A percentile compares a stretch with the other conserved stretches of the same genome.
Evolutionary conservation across 441 rosid genomes (phyloP).

Genomic region (Populus tomentosa): DNA sequence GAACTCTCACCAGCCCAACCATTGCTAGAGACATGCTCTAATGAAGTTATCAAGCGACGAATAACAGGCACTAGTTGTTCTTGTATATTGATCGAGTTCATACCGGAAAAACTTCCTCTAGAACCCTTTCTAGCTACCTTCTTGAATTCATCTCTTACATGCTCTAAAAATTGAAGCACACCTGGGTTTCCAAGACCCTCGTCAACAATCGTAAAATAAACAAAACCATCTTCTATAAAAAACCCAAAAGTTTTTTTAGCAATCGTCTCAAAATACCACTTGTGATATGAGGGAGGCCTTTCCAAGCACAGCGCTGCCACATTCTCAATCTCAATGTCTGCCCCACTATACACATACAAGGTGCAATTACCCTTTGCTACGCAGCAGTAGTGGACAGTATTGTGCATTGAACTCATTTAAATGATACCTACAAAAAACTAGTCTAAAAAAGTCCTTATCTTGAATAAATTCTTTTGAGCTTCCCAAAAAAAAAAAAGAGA

Average conservation of each 20-base stretch:
- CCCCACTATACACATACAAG: conserved; percentile 45
- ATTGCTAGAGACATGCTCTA: conserved; percentile 47
- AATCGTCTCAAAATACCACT: conserved; percentile 74
- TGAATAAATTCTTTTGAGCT: neutral
- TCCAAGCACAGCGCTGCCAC: conserved; percentile 59
- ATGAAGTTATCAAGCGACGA: conserved; percentile 50
- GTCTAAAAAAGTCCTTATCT: neutral
- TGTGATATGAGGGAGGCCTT: conserved; percentile 63
- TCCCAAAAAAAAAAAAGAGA: neutral
- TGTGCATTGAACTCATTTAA: conserved; percentile 47
- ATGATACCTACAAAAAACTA: neutral
- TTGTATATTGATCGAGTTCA: conserved; percentile 40
- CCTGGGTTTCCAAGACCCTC: conserved; percentile 44
- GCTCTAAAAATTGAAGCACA: conserved; percentile 51
- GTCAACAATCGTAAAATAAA: conserved; percentile 63
- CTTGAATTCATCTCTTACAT: conserved; percentile 58
- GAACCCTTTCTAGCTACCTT: conserved; percentile 50
- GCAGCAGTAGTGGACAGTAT: conserved; percentile 62
- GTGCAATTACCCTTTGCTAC: conserved; percentile 50
- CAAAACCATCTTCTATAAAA: conserved; percentile 62
- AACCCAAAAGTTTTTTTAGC: conserved; percentile 56
- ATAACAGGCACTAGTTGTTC: conserved; percentile 75
- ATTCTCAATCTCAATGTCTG: conserved; percentile 47
- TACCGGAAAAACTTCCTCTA: conserved; percentile 55
- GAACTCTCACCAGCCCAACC: conserved; percentile 35